These are phyloP conservation scores for Barnettozyma siamensis DNA, from an alignment of 805 yeast species.

Conservation along the genomic window DNA sequence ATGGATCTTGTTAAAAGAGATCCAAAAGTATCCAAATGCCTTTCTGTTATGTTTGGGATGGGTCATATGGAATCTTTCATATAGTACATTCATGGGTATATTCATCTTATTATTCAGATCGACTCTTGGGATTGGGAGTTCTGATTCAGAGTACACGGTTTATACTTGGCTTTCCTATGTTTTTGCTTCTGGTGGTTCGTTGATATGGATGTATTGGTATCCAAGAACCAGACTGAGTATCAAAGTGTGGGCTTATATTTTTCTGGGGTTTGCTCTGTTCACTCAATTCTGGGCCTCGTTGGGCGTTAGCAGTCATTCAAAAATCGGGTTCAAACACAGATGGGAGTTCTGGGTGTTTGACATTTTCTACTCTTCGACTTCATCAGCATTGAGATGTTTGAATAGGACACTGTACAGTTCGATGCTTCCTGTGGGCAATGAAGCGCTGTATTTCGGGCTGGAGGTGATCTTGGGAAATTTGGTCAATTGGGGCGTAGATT, in stretches of 20 bases:
- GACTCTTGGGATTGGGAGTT: slow-evolving; percentile 32
- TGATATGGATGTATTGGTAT: slow-evolving; percentile 33
- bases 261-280: slow-evolving; percentile 28
- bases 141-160: slow-evolving; percentile 35
- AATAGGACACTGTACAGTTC: slow-evolving; percentile 34
- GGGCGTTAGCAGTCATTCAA: slow-evolving; percentile 26
- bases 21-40: slow-evolving; percentile 30
- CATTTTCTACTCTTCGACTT: slow-evolving; percentile 30
- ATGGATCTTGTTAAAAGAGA: slow-evolving; percentile 21
- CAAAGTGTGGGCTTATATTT: slow-evolving; percentile 33
- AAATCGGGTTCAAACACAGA: slow-evolving; percentile 35
- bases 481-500: slow-evolving; percentile 36
- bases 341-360: slow-evolving; percentile 41
- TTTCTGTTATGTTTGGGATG: slow-evolving; percentile 33
- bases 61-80: slow-evolving; percentile 38
- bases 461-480: slow-evolving; percentile 36
- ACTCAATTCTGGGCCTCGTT: slow-evolving; percentile 36
- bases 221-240: slow-evolving; percentile 24
- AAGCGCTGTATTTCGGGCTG: slow-evolving; percentile 38
- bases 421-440: slow-evolving; percentile 35
- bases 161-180: slow-evolving; percentile 34
- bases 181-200: slow-evolving; percentile 30
- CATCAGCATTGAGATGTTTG: slow-evolving; percentile 32
- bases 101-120: slow-evolving; percentile 34
- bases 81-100: slow-evolving; percentile 31